These are phyloP conservation scores for Termitomyces sp. DNA, from an alignment of 768 basidiomycete genomes.

Conservation along the genomic window DNA sequence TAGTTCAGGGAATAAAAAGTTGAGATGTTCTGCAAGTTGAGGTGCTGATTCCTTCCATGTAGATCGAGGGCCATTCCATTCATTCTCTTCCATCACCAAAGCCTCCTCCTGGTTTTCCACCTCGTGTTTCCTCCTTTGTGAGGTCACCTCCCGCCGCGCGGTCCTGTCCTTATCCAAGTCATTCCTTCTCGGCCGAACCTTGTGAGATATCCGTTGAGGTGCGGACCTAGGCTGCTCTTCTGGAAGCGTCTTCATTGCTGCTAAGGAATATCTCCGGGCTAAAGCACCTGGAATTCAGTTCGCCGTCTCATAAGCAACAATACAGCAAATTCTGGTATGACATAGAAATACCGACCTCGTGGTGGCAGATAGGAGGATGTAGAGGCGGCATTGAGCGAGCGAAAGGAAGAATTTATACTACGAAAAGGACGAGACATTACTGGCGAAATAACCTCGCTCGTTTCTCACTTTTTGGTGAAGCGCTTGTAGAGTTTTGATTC, in stretches of 20 bases:
- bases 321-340: constrained; percentile 8
- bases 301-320: neutral
- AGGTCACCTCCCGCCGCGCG: neutral
- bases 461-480: constrained; percentile 3
- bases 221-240: constrained; percentile 10
- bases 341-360: constrained; percentile 8
- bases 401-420: constrained; percentile 20
- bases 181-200: neutral
- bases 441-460: constrained; percentile 2
- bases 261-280: constrained; percentile 20
- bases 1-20: constrained; percentile 51
- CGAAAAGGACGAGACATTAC: constrained; percentile 25
- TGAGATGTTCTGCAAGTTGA: constrained; percentile 42
- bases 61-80: constrained; percentile 8
- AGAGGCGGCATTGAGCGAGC: constrained; percentile 10
- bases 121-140: neutral
- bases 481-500: neutral
- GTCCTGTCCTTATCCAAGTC: neutral
- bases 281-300: constrained; percentile 7
- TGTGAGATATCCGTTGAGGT: constrained; percentile 9
- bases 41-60: constrained; percentile 13
- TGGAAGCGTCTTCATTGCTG: constrained; percentile 20
- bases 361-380: constrained; percentile 10
- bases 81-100: constrained; percentile 1
- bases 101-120: neutral